Evolutionary conservation across 2,329 filamentous ascomycete species (phyloP), one percentile per base, ranked within the genome.

Genomic region (Dothideomycetidae sp.): DNA sequence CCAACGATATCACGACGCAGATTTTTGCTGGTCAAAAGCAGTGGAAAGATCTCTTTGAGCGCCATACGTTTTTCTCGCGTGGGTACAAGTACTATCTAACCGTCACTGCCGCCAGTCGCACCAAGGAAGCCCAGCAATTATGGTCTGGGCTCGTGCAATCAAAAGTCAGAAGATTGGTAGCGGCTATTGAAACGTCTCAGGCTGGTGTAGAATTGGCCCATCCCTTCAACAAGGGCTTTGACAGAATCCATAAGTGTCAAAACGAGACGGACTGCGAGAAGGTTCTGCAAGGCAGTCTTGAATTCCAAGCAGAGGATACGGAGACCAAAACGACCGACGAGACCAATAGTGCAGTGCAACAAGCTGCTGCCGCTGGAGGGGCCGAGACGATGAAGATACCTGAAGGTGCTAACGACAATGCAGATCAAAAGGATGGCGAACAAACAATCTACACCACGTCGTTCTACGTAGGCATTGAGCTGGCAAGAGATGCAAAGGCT

Each of bases 11-110:
- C 38, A 75, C 84, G 7, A 76, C 81, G 44, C 73, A 75, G 48
- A 92, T 98, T 43, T 79, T 88, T 60, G 56, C 70, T 19, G 82
- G 81, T 40, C 81, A 80, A 50, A 69, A 71, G 42, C 71, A 70
- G 11, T 98, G 90, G 90, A 82, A 79, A 49, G 82, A 88, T 43
- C 64, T 98, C 1, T 96, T 98, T 55, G 67, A 71, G 31, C 85
- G 85, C 50, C 88, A 96, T 58, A 81, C 77, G 0, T 98, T 98
- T 59, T 98, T 98, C 61, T 93, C 86, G 0, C 60, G 75, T 28
- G 85, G 81, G 46, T 93, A 93, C 66, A 93, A 92, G 57, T 94
- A 96, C 57, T 98, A 96, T 56, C 74, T 98, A 37, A 83, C 80
- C 36, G 78, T 98, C 40, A 79, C 86, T 33, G 75, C 84, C 11